Evolutionary conservation across 1,284 basidiomycete genomes (phyloP).

Genomic region (Malassezia psittaci): DNA sequence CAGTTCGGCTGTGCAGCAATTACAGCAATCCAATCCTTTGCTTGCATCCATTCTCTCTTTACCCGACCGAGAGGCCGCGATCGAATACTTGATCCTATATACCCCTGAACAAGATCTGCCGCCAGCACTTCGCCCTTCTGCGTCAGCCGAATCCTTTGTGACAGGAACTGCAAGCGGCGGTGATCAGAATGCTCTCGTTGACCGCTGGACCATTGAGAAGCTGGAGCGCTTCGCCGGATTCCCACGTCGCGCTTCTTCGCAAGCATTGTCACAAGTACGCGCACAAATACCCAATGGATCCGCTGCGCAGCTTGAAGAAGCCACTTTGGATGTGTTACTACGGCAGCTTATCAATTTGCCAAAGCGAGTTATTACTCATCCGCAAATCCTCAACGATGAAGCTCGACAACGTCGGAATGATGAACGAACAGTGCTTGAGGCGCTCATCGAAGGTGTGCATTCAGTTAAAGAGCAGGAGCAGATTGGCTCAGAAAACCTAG

Average conservation of each 20-base stretch:
- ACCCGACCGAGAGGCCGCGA: slow-evolving; percentile 55
- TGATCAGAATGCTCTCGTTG: slow-evolving; percentile 56
- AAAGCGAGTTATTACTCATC: background rate
- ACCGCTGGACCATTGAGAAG: slow-evolving; percentile 71
- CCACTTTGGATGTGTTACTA: slow-evolving; percentile 30
- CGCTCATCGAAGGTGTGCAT: slow-evolving; percentile 49
- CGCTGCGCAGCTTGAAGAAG: slow-evolving; percentile 18
- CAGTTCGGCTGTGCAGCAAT: slow-evolving; percentile 8
- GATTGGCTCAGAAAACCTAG: slow-evolving; percentile 45
- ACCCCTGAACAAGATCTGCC: slow-evolving; percentile 70
- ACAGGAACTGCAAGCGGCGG: slow-evolving; percentile 52
- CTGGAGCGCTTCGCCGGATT: slow-evolving; percentile 74
- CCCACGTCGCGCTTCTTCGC: slow-evolving; percentile 62
- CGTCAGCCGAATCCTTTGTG: slow-evolving; percentile 61
- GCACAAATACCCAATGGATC: background rate
- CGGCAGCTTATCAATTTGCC: slow-evolving; percentile 4
- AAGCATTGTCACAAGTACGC: slow-evolving; percentile 48
- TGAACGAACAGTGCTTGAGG: slow-evolving; percentile 59
- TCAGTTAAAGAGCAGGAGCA: slow-evolving; percentile 24
- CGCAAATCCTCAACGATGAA: background rate
- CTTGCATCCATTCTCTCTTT: slow-evolving; percentile 28
- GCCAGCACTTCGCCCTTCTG: slow-evolving; percentile 49
- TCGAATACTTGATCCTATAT: slow-evolving; percentile 66
- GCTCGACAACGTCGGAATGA: slow-evolving; percentile 50
- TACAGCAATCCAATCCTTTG: slow-evolving; percentile 22